phyloP scores from a whole-genome alignment of 495 filamentous ascomycete species.

The Hypoxylon fuscum region DNA sequence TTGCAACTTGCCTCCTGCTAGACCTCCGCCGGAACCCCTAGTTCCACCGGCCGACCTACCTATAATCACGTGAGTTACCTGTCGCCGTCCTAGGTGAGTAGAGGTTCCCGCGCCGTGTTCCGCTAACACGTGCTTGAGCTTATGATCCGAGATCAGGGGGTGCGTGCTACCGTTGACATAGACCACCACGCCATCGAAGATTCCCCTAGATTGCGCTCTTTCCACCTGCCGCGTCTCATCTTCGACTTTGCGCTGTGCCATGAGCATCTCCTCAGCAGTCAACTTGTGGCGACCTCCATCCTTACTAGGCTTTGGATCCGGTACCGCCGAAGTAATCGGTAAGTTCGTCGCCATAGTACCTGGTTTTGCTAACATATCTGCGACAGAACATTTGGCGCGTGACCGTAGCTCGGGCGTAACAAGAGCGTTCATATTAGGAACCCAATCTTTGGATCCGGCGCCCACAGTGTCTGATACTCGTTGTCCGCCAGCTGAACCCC shows the following conservation, averaged over 20 bases:
- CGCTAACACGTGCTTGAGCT: slow-evolving; percentile 79
- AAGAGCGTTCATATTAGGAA: slow-evolving; percentile 56
- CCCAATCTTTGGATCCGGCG: slow-evolving; percentile 57
- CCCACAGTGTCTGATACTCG: slow-evolving; percentile 68
- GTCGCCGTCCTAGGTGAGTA: slow-evolving; percentile 71
- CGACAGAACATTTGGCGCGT: slow-evolving; percentile 50
- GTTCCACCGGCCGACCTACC: slow-evolving; percentile 60
- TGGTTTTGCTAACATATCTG: slow-evolving; percentile 59
- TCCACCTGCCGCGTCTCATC: slow-evolving; percentile 44
- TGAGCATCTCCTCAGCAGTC: slow-evolving; percentile 45
- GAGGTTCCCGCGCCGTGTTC: slow-evolving; percentile 76
- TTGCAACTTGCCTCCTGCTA: slow-evolving; percentile 83
- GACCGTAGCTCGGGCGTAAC: slow-evolving; percentile 54
- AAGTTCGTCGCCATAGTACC: slow-evolving; percentile 48
- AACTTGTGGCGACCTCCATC: neutral
- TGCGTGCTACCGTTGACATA: slow-evolving; percentile 91
- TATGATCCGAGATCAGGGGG: slow-evolving; percentile 84
- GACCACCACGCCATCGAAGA: slow-evolving; percentile 75
- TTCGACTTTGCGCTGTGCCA: slow-evolving; percentile 45
- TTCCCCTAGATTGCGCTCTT: slow-evolving; percentile 37
- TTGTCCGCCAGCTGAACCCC: slow-evolving; percentile 58
- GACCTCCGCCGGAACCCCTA: slow-evolving; percentile 74
- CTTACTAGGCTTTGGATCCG: neutral
- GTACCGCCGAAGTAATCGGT: slow-evolving; percentile 7
- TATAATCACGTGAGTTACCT: slow-evolving; percentile 88